phyloP scores from a whole-genome alignment of 768 basidiomycete species.

The Leucocoprinus birnbaumii region DNA sequence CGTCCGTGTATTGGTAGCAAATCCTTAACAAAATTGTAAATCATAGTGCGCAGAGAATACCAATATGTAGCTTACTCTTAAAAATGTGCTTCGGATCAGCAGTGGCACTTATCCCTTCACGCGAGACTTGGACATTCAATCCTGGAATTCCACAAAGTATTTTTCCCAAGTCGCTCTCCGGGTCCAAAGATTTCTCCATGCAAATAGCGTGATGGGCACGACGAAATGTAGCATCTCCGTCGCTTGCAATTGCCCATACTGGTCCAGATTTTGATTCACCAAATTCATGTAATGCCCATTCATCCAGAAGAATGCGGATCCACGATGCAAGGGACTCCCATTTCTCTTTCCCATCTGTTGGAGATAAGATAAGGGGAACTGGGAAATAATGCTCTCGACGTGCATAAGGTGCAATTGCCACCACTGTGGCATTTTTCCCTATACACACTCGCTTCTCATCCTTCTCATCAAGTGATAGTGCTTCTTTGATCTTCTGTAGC shows the following conservation, averaged over 20 bases:
- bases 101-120: background rate
- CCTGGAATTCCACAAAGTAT: no score
- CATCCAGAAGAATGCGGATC: background rate
- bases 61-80: background rate
- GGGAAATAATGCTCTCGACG: background rate
- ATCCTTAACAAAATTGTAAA: no score
- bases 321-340: background rate
- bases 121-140: background rate
- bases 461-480: background rate
- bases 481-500: no score
- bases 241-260: background rate
- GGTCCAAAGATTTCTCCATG: background rate
- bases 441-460: background rate
- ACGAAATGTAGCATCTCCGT: background rate
- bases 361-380: background rate
- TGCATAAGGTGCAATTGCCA: background rate
- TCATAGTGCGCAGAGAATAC: no score
- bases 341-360: background rate
- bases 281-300: background rate
- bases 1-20: no score
- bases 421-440: no score
- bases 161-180: no score
- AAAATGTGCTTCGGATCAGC: constrained; percentile 6
- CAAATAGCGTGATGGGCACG: background rate
- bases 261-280: background rate